A percentile compares a stretch with the other conserved stretches of the same genome.
phyloP scores from a whole-genome alignment of 208 protist species.

The Trypanosoma congolense region DNA sequence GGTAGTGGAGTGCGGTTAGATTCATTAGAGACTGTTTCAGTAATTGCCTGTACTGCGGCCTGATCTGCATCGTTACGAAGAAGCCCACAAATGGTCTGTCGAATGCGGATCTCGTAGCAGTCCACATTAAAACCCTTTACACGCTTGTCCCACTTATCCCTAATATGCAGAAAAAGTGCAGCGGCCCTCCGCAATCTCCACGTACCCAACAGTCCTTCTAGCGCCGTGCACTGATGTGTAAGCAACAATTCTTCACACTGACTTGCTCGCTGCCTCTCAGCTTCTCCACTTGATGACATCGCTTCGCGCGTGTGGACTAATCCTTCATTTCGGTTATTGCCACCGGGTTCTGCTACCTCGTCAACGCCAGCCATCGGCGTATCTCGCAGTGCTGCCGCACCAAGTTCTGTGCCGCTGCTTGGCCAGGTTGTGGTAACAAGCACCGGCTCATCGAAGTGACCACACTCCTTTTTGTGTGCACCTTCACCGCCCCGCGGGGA shows the following conservation, averaged over 20 bases:
- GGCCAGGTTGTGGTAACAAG: too few relatives aligned
- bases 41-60: not conserved
- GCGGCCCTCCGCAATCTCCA: constrained; percentile 7
- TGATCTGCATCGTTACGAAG: constrained; percentile 20
- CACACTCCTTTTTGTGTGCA: not conserved
- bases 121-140: not conserved
- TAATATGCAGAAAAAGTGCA: not conserved
- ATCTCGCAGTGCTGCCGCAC: too few relatives aligned
- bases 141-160: not conserved
- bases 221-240: constrained; percentile 8
- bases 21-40: not conserved
- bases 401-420: too few relatives aligned
- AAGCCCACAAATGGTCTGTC: constrained; percentile 2
- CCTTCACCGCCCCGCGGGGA: not conserved
- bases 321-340: too few relatives aligned
- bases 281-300: not conserved
- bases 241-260: not conserved
- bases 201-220: constrained; percentile 16
- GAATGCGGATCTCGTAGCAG: constrained; percentile 9
- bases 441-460: too few relatives aligned
- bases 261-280: not conserved
- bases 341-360: too few relatives aligned
- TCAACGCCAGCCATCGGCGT: too few relatives aligned
- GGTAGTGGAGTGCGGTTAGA: not conserved
- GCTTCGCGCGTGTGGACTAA: too few relatives aligned